A percentile compares a stretch with the other conserved stretches of the same genome.
Conservation (phyloP, 2,329 filamentous ascomycete species). For the Aspergillus viridinutans region DNA sequence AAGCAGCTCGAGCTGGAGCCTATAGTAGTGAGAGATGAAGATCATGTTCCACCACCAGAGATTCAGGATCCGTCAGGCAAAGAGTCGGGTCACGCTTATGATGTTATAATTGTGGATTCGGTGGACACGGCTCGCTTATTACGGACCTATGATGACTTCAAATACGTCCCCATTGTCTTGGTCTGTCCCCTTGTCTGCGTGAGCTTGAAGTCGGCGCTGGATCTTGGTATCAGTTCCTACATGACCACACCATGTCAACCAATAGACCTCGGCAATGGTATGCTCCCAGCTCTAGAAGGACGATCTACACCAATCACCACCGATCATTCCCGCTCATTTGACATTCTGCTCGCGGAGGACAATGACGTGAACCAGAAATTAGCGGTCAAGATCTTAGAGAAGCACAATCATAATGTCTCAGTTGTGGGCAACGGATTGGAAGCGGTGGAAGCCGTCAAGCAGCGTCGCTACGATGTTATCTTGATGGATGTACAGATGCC, state of each 20-base stretch:
- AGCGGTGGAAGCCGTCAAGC: slow-evolving; percentile 86
- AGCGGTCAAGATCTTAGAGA: slow-evolving; percentile 94
- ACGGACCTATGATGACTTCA: slow-evolving; percentile 87
- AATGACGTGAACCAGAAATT: slow-evolving; percentile 96
- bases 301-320: slow-evolving; percentile 85
- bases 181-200: slow-evolving; percentile 85
- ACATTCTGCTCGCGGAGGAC: slow-evolving; percentile 92
- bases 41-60: slow-evolving; percentile 58
- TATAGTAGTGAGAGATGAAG: slow-evolving; percentile 74
- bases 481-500: slow-evolving; percentile 99
- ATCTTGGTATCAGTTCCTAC: slow-evolving; percentile 96
- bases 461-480: slow-evolving; percentile 90
- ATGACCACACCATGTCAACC: slow-evolving; percentile 96
- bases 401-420: slow-evolving; percentile 67
- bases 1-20: slow-evolving; percentile 74
- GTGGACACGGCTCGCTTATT: slow-evolving; percentile 84
- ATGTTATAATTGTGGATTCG: slow-evolving; percentile 93
- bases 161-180: slow-evolving; percentile 94
- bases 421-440: slow-evolving; percentile 95
- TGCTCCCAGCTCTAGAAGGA: slow-evolving; percentile 92
- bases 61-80: slow-evolving; percentile 48
- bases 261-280: slow-evolving; percentile 91
- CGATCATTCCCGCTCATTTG: slow-evolving; percentile 91
- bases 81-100: slow-evolving; percentile 63
- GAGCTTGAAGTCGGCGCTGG: slow-evolving; percentile 86